Percentiles rank a stretch among this genome's conserved stretches.
phyloP scores from a whole-genome alignment of 768 basidiomycete genomes.

The Termitomyces sp. region DNA sequence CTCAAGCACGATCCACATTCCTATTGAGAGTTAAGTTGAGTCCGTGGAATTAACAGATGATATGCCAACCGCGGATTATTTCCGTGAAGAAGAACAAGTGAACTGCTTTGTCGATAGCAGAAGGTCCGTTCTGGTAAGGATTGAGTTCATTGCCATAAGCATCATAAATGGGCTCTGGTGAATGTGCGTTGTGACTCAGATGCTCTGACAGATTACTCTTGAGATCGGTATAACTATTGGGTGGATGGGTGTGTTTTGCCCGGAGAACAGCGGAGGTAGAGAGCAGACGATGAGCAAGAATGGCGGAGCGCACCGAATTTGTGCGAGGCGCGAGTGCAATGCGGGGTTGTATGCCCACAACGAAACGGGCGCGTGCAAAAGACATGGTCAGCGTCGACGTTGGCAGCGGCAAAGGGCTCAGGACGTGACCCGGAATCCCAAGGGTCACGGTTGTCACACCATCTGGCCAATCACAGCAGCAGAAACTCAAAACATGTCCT shows the following conservation, averaged over 20 bases:
- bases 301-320: slow-evolving; percentile 24
- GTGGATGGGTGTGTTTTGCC: slow-evolving; percentile 28
- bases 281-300: slow-evolving; percentile 45
- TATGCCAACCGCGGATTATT: slow-evolving; percentile 82
- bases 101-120: slow-evolving; percentile 93
- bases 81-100: slow-evolving; percentile 99
- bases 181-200: slow-evolving; percentile 17
- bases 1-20: slow-evolving; percentile 96
- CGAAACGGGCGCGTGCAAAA: slow-evolving; percentile 44
- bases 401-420: slow-evolving; percentile 25
- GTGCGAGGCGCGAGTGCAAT: slow-evolving; percentile 27
- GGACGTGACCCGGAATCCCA: slow-evolving; percentile 25
- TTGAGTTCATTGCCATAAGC: slow-evolving; percentile 51
- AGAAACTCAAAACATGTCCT: slow-evolving; percentile 32
- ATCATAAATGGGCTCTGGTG: slow-evolving; percentile 21
- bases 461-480: slow-evolving; percentile 40
- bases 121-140: slow-evolving; percentile 74
- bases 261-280: slow-evolving; percentile 35
- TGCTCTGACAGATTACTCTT: slow-evolving; percentile 31
- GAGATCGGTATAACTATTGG: slow-evolving; percentile 26
- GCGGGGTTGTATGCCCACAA: slow-evolving; percentile 48
- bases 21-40: slow-evolving; percentile 34
- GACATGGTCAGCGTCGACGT: slow-evolving; percentile 44
- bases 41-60: neutral
- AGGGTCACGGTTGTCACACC: slow-evolving; percentile 27